Evolutionary conservation across 2,329 filamentous ascomycete genomes (phyloP).

Genomic region (Trichoderma endophyticum): DNA sequence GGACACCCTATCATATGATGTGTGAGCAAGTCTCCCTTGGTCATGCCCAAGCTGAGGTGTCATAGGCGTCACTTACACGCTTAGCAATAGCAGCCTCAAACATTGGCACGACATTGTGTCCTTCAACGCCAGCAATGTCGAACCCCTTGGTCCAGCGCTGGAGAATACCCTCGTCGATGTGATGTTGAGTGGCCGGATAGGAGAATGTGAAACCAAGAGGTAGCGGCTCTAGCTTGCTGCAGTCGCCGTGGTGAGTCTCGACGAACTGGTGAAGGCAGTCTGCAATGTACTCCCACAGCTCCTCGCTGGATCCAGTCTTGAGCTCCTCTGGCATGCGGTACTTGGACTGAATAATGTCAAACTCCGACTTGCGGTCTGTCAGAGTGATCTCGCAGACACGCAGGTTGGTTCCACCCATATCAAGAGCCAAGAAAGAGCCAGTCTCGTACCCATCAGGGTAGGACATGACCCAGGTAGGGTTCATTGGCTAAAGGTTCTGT

Average conservation of each 20-base stretch:
- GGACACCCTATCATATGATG: slow-evolving; percentile 61
- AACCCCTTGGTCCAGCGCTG: slow-evolving; percentile 98
- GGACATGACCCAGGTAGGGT: slow-evolving; percentile 92
- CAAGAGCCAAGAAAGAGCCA: slow-evolving; percentile 82
- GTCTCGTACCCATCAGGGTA: slow-evolving; percentile 84
- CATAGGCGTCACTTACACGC: slow-evolving; percentile 32
- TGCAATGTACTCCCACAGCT: slow-evolving; percentile 93
- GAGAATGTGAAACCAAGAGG: slow-evolving; percentile 95
- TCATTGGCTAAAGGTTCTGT: slow-evolving; percentile 71
- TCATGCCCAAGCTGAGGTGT: background rate
- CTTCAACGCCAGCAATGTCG: slow-evolving; percentile 88
- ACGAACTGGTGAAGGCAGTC: slow-evolving; percentile 90
- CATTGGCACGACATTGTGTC: slow-evolving; percentile 83
- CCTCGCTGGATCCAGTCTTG: slow-evolving; percentile 77
- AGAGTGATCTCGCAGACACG: slow-evolving; percentile 91
- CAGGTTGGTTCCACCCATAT: slow-evolving; percentile 95
- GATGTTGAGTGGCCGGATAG: slow-evolving; percentile 89
- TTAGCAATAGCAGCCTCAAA: slow-evolving; percentile 74
- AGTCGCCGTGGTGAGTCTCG: slow-evolving; percentile 73
- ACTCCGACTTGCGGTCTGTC: slow-evolving; percentile 82
- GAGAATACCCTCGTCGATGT: slow-evolving; percentile 87
- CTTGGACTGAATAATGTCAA: slow-evolving; percentile 93
- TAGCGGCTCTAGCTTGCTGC: slow-evolving; percentile 59
- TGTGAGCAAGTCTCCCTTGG: slow-evolving; percentile 1
- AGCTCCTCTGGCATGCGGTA: slow-evolving; percentile 93